Conservation (phyloP, 2,329 filamentous ascomycete species). For the Cordyceps pruinosa region DNA sequence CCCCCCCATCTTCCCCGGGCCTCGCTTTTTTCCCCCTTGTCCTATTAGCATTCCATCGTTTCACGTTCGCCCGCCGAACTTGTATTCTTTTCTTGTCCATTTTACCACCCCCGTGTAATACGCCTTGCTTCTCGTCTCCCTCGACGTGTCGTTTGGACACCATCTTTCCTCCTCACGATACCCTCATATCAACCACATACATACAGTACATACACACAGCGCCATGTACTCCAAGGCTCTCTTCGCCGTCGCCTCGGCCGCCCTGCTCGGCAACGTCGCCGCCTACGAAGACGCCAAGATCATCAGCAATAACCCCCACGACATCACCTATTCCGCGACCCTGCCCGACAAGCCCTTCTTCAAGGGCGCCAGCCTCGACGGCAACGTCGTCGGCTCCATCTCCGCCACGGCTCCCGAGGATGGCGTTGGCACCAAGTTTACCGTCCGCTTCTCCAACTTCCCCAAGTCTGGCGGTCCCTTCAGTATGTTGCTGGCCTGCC, state of each 20-base stretch:
- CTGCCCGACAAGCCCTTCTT: slow-evolving; percentile 49
- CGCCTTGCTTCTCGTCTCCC: not conserved
- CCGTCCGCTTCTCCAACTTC: slow-evolving; percentile 50
- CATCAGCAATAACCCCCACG: slow-evolving; percentile 48
- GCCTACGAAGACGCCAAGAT: slow-evolving; percentile 39
- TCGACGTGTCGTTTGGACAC: not conserved
- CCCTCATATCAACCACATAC: not conserved
- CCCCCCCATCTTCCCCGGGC: not conserved
- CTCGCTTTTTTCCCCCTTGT: not conserved
- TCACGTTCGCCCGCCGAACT: not conserved
- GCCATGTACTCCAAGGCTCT: slow-evolving; percentile 19
- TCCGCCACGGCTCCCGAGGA: slow-evolving; percentile 37
- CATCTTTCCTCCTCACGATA: not conserved
- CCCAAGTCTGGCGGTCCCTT: slow-evolving; percentile 53
- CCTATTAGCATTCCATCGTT: not conserved
- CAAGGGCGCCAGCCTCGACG: slow-evolving; percentile 37
- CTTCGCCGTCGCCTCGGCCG: slow-evolving; percentile 22
- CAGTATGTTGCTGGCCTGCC: slow-evolving; percentile 37
- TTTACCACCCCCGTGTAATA: not conserved
- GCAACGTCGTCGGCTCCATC: slow-evolving; percentile 50
- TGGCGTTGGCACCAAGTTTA: slow-evolving; percentile 49
- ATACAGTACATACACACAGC: not conserved
- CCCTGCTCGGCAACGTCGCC: slow-evolving; percentile 22
- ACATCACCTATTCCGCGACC: slow-evolving; percentile 46
- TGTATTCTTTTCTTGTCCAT: not conserved